phyloP scores from a whole-genome alignment of 192 early-diverging fungal genomes.

The Linnemannia zychae region DNA sequence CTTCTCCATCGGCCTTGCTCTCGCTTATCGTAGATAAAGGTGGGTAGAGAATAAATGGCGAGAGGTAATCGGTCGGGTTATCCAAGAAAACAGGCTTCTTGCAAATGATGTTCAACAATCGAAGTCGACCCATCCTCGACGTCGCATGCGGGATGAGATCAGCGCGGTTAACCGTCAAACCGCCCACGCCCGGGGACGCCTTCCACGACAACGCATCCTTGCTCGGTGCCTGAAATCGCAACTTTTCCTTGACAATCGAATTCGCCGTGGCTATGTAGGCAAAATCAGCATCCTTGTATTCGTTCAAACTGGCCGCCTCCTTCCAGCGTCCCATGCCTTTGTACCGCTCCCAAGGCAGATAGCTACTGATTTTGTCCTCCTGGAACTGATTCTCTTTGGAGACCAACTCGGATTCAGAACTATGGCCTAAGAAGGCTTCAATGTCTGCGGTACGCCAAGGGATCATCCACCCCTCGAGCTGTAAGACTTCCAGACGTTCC shows the following conservation, averaged over 20 bases:
- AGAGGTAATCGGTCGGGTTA: background rate
- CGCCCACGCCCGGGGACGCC: background rate
- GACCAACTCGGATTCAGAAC: background rate
- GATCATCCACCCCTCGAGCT: slow-evolving; percentile 14
- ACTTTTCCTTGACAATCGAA: background rate
- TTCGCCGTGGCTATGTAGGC: background rate
- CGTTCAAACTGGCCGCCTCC: background rate
- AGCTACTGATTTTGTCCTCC: background rate
- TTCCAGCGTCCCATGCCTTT: background rate
- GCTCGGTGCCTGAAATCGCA: background rate
- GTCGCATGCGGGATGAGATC: background rate
- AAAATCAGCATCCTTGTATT: background rate
- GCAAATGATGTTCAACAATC: background rate
- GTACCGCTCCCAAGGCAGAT: background rate
- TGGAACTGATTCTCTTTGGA: background rate
- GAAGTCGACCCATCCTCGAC: background rate
- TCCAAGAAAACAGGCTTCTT: background rate
- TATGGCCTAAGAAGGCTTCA: slow-evolving; percentile 11
- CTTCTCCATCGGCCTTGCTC: too few relatives aligned
- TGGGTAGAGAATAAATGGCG: background rate
- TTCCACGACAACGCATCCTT: background rate
- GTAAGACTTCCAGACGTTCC: slow-evolving; percentile 2
- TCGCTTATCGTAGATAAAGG: background rate
- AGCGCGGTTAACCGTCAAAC: background rate
- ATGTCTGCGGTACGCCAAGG: slow-evolving; percentile 21